Percentiles rank a stretch among this genome's conserved stretches.
These are phyloP conservation scores for Amoeboaphelidium occidentale DNA, from an alignment of 371 early-diverging fungal species.

Conservation along the genomic window DNA sequence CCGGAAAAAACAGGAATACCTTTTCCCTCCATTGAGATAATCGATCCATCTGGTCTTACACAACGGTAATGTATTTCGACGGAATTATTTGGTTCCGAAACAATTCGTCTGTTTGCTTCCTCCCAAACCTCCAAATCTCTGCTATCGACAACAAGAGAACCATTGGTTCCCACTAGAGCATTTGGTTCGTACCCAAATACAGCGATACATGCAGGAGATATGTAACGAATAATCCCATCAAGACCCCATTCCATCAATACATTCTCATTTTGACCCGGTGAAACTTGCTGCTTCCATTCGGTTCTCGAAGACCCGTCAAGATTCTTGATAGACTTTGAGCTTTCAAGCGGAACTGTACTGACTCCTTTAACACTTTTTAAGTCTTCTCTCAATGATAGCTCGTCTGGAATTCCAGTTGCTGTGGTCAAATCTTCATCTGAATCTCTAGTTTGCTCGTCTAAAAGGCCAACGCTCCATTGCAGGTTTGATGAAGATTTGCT, in stretches of 20 bases:
- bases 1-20: slow-evolving; percentile 25
- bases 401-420: background rate
- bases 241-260: slow-evolving; percentile 18
- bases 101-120: background rate
- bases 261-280: slow-evolving; percentile 1
- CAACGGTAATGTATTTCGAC: slow-evolving; percentile 10
- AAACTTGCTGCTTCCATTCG: background rate
- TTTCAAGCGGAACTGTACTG: background rate
- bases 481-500: background rate
- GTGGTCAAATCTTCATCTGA: too few species aligned
- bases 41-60: slow-evolving; percentile 14
- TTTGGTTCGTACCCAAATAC: slow-evolving; percentile 21
- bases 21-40: slow-evolving; percentile 1
- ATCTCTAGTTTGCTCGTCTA: too few species aligned
- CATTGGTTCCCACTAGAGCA: background rate
- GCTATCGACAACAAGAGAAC: background rate
- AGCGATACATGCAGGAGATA: slow-evolving; percentile 12
- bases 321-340: too few species aligned
- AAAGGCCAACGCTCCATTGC: too few species aligned
- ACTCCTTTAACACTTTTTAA: background rate
- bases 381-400: background rate
- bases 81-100: slow-evolving; percentile 3
- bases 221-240: slow-evolving; percentile 15
- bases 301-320: too few species aligned
- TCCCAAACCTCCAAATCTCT: background rate